Percentiles rank a stretch among this genome's conserved stretches.
Evolutionary conservation across 495 filamentous ascomycete genomes (phyloP).

Genomic region (Penicillium turbatum): DNA sequence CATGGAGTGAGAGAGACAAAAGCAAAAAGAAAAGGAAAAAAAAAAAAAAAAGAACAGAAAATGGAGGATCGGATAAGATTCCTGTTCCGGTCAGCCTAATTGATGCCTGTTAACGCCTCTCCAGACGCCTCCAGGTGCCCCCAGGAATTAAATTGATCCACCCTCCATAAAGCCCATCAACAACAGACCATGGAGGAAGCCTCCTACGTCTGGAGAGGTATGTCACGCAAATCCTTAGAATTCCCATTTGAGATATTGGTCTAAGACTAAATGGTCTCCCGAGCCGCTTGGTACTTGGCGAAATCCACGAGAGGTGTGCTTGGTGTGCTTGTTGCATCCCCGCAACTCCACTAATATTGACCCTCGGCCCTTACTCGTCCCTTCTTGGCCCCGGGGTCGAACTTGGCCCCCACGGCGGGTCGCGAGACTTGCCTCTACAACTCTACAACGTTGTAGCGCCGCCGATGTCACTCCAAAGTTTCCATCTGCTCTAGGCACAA

Average conservation of each 20-base stretch:
- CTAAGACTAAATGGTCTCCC: neutral
- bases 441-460: conserved; percentile 2
- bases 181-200: neutral
- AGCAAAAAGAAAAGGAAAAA: too few relatives aligned
- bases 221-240: neutral
- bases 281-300: neutral
- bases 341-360: conserved; percentile 1
- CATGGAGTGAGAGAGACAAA: neutral
- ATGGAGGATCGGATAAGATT: conserved; percentile 8
- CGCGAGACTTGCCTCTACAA: conserved; percentile 4
- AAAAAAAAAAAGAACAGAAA: too few relatives aligned
- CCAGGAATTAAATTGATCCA: neutral
- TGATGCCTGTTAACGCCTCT: neutral
- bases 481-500: neutral
- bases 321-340: neutral
- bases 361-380: neutral
- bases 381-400: neutral
- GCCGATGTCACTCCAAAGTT: conserved; percentile 6
- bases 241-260: neutral
- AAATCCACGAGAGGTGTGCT: neutral
- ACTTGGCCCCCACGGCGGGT: conserved; percentile 6
- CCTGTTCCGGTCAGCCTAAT: neutral
- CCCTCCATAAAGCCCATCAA: neutral
- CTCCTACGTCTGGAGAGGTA: neutral
- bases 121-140: neutral